Percentiles rank a stretch among this genome's conserved stretches.
Evolutionary conservation across 192 early-diverging fungal species (phyloP).

Genomic region (Coemansia sp.): DNA sequence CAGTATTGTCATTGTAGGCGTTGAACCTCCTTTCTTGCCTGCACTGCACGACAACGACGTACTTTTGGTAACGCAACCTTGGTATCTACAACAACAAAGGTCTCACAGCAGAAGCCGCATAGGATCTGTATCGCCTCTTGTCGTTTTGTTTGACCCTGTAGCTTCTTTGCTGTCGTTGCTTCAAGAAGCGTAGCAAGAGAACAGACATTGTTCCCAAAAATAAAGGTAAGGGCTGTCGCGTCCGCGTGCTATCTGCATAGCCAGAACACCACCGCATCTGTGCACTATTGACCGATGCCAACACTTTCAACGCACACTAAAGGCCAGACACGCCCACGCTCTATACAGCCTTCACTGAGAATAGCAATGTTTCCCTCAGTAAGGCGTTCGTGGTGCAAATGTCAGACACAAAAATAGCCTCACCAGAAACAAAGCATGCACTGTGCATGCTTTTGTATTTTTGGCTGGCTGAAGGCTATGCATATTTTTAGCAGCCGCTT

Average conservation of each 20-base stretch:
- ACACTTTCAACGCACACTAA: not conserved
- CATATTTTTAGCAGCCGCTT: too few species aligned
- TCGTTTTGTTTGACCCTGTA: not conserved
- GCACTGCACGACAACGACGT: not conserved
- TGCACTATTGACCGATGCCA: not conserved
- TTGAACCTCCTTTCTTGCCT: not conserved
- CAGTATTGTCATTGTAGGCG: not conserved
- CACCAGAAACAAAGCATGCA: too few species aligned
- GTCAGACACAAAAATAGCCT: too few species aligned
- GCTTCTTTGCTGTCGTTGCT: constrained; percentile 1
- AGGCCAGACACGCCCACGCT: not conserved
- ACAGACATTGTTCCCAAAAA: not conserved
- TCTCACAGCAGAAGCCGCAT: not conserved
- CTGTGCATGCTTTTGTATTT: too few species aligned
- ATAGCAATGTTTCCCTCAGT: not conserved
- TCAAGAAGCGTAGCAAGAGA: not conserved
- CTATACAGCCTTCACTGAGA: constrained; percentile 1
- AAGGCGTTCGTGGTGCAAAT: too few species aligned
- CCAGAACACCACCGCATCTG: not conserved
- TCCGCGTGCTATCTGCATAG: not conserved
- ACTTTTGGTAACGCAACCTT: not conserved
- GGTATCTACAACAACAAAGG: not conserved
- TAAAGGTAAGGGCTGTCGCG: constrained; percentile 2
- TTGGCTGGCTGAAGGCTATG: too few species aligned
- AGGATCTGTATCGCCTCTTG: not conserved